phyloP scores from a whole-genome alignment of 1,139 yeast species.

The Blastobotrys buckinghamii region DNA sequence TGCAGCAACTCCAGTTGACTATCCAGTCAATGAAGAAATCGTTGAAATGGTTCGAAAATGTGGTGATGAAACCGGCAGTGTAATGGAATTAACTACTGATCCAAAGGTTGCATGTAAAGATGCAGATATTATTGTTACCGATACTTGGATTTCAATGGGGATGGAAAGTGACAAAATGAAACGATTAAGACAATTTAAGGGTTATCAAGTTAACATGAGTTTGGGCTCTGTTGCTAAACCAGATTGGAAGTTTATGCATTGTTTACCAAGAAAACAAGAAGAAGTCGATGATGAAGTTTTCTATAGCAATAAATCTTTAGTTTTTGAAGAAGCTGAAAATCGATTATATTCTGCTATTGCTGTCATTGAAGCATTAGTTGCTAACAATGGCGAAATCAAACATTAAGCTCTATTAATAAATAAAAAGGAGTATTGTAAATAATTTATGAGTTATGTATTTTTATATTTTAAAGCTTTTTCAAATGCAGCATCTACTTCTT shows the following conservation, averaged over 20 bases:
- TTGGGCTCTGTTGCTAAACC: conserved; percentile 61
- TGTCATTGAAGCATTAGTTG: conserved; percentile 81
- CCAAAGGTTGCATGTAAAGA: conserved; percentile 64
- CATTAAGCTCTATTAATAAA: too few relatives aligned
- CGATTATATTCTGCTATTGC: conserved; percentile 95
- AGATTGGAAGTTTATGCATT: conserved; percentile 91
- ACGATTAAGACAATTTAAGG: conserved; percentile 73
- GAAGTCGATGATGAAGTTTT: conserved; percentile 93
- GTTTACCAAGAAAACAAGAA: conserved; percentile 90
- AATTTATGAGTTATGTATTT: too few relatives aligned
- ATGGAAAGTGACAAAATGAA: conserved; percentile 72
- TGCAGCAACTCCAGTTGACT: conserved; percentile 74
- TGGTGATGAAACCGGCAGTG: conserved; percentile 45
- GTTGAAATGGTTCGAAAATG: conserved; percentile 49
- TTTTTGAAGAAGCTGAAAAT: conserved; percentile 93
- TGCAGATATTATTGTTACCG: conserved; percentile 88
- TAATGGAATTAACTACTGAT: conserved; percentile 61
- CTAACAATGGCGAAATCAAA: conserved; percentile 62
- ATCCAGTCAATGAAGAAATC: conserved; percentile 58
- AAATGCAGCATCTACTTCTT: too few relatives aligned
- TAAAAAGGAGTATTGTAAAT: too few relatives aligned
- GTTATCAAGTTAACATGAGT: conserved; percentile 73
- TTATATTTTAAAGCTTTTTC: too few relatives aligned
- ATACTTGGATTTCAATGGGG: conserved; percentile 98
- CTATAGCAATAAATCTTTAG: conserved; percentile 76